These are phyloP conservation scores for Aspergillus ibericus DNA, from an alignment of 2,329 filamentous ascomycete genomes.

Conservation along the genomic window DNA sequence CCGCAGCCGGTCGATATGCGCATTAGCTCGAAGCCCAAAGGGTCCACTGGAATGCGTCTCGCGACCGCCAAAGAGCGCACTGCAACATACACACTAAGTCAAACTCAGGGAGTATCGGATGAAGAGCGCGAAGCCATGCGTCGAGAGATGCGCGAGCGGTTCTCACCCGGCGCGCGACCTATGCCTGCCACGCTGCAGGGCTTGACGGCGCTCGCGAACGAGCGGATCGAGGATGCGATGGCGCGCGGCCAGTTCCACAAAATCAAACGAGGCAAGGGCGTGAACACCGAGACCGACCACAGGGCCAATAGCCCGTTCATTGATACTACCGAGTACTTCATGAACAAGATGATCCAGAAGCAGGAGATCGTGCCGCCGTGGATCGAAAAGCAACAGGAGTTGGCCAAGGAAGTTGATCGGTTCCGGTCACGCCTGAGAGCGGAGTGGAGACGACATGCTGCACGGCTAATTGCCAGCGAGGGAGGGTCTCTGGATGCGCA, in stretches of 20 bases:
- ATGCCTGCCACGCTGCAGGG: slow-evolving; percentile 78
- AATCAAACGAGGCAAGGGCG: slow-evolving; percentile 73
- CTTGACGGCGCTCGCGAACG: slow-evolving; percentile 79
- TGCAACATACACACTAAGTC: slow-evolving; percentile 54
- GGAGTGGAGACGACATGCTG: slow-evolving; percentile 83
- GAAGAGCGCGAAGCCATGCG: slow-evolving; percentile 71
- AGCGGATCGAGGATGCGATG: slow-evolving; percentile 91
- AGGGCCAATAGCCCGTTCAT: slow-evolving; percentile 85
- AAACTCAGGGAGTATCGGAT: slow-evolving; percentile 62
- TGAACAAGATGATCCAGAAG: slow-evolving; percentile 97
- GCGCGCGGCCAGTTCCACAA: slow-evolving; percentile 85
- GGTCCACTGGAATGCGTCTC: slow-evolving; percentile 51
- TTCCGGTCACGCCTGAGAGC: slow-evolving; percentile 74
- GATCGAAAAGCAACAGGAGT: slow-evolving; percentile 98
- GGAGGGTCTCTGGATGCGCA: slow-evolving; percentile 76
- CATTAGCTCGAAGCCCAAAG: slow-evolving; percentile 45
- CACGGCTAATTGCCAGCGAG: slow-evolving; percentile 71
- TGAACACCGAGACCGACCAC: slow-evolving; percentile 70
- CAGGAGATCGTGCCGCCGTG: slow-evolving; percentile 95
- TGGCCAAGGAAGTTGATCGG: slow-evolving; percentile 65
- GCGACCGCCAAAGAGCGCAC: slow-evolving; percentile 61
- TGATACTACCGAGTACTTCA: slow-evolving; percentile 94
- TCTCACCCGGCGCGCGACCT: slow-evolving; percentile 68
- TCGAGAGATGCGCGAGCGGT: slow-evolving; percentile 76
- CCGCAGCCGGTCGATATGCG: slow-evolving; percentile 47